Evolutionary conservation across 768 basidiomycete genomes (phyloP).

Genomic region (Hysterangium stoloniferum): DNA sequence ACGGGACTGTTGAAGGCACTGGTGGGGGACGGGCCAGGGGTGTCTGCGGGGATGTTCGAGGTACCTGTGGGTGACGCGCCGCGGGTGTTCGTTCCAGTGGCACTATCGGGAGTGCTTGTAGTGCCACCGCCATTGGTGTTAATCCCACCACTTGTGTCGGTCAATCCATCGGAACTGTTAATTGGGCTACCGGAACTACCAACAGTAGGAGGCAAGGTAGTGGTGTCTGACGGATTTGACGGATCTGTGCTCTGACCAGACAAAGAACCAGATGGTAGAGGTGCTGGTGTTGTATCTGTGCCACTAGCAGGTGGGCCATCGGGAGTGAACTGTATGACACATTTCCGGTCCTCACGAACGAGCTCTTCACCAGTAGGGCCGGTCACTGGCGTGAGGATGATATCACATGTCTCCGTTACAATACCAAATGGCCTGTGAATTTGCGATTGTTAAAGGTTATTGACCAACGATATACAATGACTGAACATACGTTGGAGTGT

Average conservation of each 20-base stretch:
- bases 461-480: constrained; percentile 13
- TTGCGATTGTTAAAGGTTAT: background rate
- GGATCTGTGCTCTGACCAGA: constrained; percentile 12
- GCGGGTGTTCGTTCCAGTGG: background rate
- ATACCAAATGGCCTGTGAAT: constrained; percentile 26
- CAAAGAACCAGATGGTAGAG: background rate
- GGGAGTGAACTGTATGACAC: constrained; percentile 32
- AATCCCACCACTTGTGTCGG: background rate
- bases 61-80: background rate
- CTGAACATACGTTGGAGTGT: constrained; percentile 39
- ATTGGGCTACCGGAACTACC: background rate
- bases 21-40: background rate
- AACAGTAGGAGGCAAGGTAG: constrained; percentile 1
- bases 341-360: constrained; percentile 45
- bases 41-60: background rate
- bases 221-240: constrained; percentile 5
- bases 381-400: constrained; percentile 48
- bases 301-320: constrained; percentile 9
- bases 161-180: background rate
- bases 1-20: background rate
- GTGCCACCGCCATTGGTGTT: background rate
- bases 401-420: constrained; percentile 50
- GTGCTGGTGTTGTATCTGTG: background rate
- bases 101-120: background rate
- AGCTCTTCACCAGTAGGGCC: constrained; percentile 41